phyloP scores from a whole-genome alignment of 305 asterid genomes.

The Lippia alba region DNA sequence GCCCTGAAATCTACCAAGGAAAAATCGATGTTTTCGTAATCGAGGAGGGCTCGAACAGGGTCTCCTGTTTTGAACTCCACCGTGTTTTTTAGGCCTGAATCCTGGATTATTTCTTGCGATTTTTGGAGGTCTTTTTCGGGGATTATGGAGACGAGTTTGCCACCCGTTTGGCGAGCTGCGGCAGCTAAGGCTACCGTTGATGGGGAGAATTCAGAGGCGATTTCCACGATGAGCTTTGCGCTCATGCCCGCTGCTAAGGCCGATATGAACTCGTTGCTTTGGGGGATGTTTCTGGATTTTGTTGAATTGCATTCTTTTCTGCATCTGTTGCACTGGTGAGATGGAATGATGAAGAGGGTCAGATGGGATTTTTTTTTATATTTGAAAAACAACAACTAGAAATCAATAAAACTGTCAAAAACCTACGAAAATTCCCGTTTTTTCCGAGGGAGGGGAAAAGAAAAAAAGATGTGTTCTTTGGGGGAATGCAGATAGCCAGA shows the following conservation, averaged over 20 bases:
- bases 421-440: not conserved
- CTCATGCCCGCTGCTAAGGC: slow-evolving; percentile 74
- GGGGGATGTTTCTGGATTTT: slow-evolving; percentile 40
- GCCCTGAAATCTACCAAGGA: slow-evolving; percentile 59
- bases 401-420: not conserved
- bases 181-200: slow-evolving; percentile 74
- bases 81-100: slow-evolving; percentile 55
- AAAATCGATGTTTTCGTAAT: slow-evolving; percentile 59
- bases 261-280: slow-evolving; percentile 60
- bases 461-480: not conserved
- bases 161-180: slow-evolving; percentile 73
- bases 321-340: slow-evolving; percentile 48
- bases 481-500: not conserved
- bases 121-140: slow-evolving; percentile 46
- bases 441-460: no score
- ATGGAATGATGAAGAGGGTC: not conserved
- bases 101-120: slow-evolving; percentile 55
- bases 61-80: slow-evolving; percentile 66
- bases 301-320: slow-evolving; percentile 44
- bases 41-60: slow-evolving; percentile 51
- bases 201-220: slow-evolving; percentile 57
- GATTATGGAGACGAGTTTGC: slow-evolving; percentile 63
- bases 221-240: slow-evolving; percentile 65
- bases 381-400: no score
- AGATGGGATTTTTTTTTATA: not conserved